Percentiles rank a stretch among this genome's conserved stretches.
These are phyloP conservation scores for Scutellaria baicalensis DNA, from an alignment of 257 asterid genomes.

Conservation along the genomic window DNA sequence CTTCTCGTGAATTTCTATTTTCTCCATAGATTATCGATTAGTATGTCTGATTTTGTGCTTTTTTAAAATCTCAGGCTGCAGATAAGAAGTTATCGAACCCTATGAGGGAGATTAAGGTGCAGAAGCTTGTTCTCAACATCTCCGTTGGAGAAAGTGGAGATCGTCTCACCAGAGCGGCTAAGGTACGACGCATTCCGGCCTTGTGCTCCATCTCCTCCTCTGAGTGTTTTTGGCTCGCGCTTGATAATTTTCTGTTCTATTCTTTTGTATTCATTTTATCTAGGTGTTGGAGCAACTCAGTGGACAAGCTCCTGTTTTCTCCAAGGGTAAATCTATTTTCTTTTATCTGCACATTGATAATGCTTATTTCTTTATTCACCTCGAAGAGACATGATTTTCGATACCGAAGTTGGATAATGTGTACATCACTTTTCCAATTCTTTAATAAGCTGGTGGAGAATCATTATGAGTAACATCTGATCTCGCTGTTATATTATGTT, in stretches of 20 bases:
- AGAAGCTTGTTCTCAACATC: conserved; percentile 41
- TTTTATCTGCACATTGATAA: background rate
- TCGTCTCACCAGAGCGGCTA: conserved; percentile 47
- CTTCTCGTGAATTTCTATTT: background rate
- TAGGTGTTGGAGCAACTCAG: conserved; percentile 45
- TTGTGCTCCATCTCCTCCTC: background rate
- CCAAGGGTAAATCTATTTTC: conserved; percentile 23
- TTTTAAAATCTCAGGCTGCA: conserved; percentile 15
- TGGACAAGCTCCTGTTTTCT: conserved; percentile 39
- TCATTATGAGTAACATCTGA: background rate
- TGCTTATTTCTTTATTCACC: background rate
- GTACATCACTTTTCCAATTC: background rate
- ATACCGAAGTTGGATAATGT: background rate
- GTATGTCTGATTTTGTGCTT: background rate
- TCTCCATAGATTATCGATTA: background rate
- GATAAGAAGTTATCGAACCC: conserved; percentile 42
- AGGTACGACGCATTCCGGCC: conserved; percentile 10
- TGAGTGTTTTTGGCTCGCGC: background rate
- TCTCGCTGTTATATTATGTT: background rate
- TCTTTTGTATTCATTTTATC: background rate
- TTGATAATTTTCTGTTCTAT: background rate
- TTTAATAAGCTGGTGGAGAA: background rate
- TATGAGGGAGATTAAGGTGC: conserved; percentile 43
- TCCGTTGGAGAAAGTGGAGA: conserved; percentile 46
- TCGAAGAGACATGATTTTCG: background rate